phyloP scores from a whole-genome alignment of 768 basidiomycete species.

The Clitopilus passeckerianus region DNA sequence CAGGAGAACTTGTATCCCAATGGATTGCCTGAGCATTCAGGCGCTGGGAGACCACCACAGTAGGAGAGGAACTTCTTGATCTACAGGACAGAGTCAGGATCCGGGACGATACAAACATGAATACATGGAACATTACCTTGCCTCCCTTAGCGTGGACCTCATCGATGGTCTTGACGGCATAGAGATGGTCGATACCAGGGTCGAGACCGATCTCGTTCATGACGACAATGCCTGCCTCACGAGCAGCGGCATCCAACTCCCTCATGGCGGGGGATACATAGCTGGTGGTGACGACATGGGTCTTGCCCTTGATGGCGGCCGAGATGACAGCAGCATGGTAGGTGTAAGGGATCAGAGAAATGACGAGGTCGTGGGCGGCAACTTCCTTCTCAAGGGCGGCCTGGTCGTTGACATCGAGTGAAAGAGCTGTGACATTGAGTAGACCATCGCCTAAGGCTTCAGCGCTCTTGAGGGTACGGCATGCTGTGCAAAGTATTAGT shows the following conservation, averaged over 20 bases:
- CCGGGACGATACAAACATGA: no score
- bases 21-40: conserved; percentile 88
- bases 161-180: conserved; percentile 89
- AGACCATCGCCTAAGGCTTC: conserved; percentile 64
- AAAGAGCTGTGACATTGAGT: conserved; percentile 64
- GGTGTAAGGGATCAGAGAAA: conserved; percentile 95
- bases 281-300: conserved; percentile 92
- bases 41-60: conserved; percentile 94
- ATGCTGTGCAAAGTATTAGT: conserved; percentile 43
- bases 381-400: conserved; percentile 75
- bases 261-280: conserved; percentile 92
- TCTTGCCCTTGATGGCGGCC: conserved; percentile 85
- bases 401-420: conserved; percentile 75
- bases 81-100: conserved; percentile 26
- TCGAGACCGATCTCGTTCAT: conserved; percentile 98
- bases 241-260: conserved; percentile 74
- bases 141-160: conserved; percentile 95
- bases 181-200: conserved; percentile 91
- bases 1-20: conserved; percentile 99
- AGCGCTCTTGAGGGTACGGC: conserved; percentile 80
- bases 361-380: conserved; percentile 86
- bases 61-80: conserved; percentile 90
- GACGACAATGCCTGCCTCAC: conserved; percentile 87
- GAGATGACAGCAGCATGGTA: conserved; percentile 87
- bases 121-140: conserved; percentile 52